Evolutionary conservation across 306 rosid genomes (phyloP), one percentile per base, ranked within the genome.

Genomic region (Gynostemma pentaphyllum): DNA sequence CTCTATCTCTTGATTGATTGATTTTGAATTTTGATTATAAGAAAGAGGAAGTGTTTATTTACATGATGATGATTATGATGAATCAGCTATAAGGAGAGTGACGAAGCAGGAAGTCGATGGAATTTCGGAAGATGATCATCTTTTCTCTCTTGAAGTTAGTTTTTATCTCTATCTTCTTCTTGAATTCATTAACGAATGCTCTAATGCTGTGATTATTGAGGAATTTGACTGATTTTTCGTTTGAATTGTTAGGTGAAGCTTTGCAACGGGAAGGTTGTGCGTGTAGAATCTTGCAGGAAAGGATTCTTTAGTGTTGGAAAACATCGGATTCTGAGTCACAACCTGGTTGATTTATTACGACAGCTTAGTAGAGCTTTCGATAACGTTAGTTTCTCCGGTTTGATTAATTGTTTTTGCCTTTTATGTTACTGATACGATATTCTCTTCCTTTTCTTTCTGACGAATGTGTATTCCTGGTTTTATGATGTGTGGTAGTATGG

Each of bases 301-400:
- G 98, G 98, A 14, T 92, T 91, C 68, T 84, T 72, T 52, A 80
- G 86, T 66, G 78, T 86, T 71, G 96, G 95, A 57, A 92, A 82
- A 83, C 96, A 80, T 78, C 76, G 94, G 52, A 78, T 85, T 74
- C 75, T 88, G 67, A 71, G 90, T 68, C 96, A 88, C 76, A 92
- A 80, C 78, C 89, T 92, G 4, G 84, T 92, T 39, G 98, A 92
- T 79, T 76, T 92, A 79, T 70, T 88, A 40, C 87, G 98, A 15
- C 98, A 88, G 78, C 86, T 85, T 24, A 92, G 95, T 78, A 85
- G 96, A 82, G 96, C 95, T 68, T 86, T 92, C 36, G 94, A 86
- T 62, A 80, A 80, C 65, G 98, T 92, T 52, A 70, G 96, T 61
- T 69, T 45, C 73, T 69, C 30, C 18, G 0, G 28, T 7, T 24